Percentiles rank a stretch among this genome's conserved stretches.
Evolutionary conservation across 1,284 basidiomycete genomes (phyloP).

Genomic region (Fomitiporia mediterranea): DNA sequence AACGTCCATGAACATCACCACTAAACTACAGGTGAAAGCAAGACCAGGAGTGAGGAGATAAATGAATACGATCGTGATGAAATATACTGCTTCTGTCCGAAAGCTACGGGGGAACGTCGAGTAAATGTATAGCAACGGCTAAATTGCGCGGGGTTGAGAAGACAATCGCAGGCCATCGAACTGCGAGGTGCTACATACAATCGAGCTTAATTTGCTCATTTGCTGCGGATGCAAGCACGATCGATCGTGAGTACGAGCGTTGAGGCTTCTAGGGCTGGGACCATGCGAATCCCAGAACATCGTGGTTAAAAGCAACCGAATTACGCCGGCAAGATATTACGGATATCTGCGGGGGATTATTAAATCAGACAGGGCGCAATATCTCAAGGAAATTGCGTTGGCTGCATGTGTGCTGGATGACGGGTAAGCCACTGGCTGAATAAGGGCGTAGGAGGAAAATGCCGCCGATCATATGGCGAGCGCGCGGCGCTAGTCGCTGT

Average conservation of each 20-base stretch:
- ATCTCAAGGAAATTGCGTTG: neutral
- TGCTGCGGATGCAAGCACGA: neutral
- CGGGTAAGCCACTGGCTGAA: neutral
- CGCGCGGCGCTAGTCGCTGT: constrained; percentile 7
- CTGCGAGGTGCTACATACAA: neutral
- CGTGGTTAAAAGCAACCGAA: neutral
- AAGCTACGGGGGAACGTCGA: neutral
- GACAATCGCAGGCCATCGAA: neutral
- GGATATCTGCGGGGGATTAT: neutral
- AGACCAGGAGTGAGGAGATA: neutral
- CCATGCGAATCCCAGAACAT: neutral
- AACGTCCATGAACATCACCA: neutral
- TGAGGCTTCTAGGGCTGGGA: neutral
- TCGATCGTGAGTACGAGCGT: neutral
- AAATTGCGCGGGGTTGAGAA: neutral
- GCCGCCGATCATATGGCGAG: constrained; percentile 3
- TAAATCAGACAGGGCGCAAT: neutral
- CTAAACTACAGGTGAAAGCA: neutral
- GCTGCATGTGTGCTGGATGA: neutral
- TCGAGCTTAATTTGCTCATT: neutral
- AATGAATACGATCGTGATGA: neutral
- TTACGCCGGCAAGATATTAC: neutral
- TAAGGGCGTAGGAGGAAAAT: neutral
- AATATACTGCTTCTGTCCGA: neutral
- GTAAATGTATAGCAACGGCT: no score